phyloP scores from a whole-genome alignment of 1,284 basidiomycete species.

The Malassezia dermatis region DNA sequence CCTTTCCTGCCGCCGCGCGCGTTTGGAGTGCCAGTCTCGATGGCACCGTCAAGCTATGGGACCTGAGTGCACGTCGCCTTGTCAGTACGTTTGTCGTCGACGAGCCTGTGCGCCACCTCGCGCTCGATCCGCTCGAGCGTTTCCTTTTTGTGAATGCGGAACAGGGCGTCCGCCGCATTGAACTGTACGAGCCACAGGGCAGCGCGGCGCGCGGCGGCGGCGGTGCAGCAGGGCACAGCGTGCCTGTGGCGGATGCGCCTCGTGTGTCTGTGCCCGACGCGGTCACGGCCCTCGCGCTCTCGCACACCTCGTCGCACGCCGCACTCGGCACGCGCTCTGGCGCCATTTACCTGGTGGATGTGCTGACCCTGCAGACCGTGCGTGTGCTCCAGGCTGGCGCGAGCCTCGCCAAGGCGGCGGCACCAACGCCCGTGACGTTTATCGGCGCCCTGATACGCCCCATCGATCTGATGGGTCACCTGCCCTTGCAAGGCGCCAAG shows the following conservation, averaged over 20 bases:
- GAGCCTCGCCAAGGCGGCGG: constrained; percentile 16
- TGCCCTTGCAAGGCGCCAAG: constrained; percentile 14
- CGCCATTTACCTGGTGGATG: constrained; percentile 70
- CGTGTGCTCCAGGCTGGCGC: constrained; percentile 54
- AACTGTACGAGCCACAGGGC: constrained; percentile 58
- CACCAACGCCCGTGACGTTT: constrained; percentile 27
- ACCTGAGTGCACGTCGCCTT: constrained; percentile 62
- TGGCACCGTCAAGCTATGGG: constrained; percentile 90
- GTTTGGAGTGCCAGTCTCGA: constrained; percentile 74
- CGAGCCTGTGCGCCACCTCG: constrained; percentile 58
- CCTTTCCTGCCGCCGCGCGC: constrained; percentile 62
- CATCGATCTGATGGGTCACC: constrained; percentile 21
- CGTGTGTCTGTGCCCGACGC: constrained; percentile 17
- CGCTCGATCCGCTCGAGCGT: constrained; percentile 73
- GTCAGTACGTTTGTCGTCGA: constrained; percentile 76
- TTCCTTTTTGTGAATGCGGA: constrained; percentile 65
- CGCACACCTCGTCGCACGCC: constrained; percentile 59
- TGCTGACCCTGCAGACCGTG: constrained; percentile 77
- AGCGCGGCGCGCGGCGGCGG: constrained; percentile 5
- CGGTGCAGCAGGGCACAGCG: not conserved
- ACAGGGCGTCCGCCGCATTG: constrained; percentile 57
- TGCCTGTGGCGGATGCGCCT: not conserved
- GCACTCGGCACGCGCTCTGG: constrained; percentile 49
- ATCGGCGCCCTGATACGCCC: constrained; percentile 22
- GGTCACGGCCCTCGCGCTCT: constrained; percentile 64